Percentiles rank a stretch among this genome's conserved stretches.
phyloP scores from a whole-genome alignment of 106 monocot genomes.

The Dendrobium huoshanense region DNA sequence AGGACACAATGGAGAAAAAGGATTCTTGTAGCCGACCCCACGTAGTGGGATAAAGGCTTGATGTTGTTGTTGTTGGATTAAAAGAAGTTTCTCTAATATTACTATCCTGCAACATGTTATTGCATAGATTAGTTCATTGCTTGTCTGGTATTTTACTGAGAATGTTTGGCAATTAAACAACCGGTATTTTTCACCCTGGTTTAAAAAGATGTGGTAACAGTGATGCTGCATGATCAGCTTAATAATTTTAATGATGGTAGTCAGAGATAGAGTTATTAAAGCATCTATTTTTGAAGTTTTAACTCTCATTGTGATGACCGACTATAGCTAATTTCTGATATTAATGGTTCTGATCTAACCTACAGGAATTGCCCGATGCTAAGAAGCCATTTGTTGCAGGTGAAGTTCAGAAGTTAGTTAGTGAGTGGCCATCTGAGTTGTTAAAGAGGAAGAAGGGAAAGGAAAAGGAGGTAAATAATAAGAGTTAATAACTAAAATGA shows the following conservation, averaged over 20 bases:
- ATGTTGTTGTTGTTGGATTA: too few species aligned
- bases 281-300: background rate
- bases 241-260: background rate
- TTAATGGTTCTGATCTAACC: background rate
- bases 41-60: too few species aligned
- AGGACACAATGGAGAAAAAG: too few species aligned
- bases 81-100: background rate
- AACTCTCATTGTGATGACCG: background rate
- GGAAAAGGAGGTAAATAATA: background rate
- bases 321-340: background rate
- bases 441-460: background rate
- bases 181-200: too few species aligned
- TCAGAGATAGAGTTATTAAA: background rate
- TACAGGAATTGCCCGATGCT: conserved; percentile 6
- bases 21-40: too few species aligned
- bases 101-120: background rate
- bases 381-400: conserved; percentile 8
- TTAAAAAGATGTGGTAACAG: too few species aligned
- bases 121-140: background rate
- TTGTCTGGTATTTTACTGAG: background rate
- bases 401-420: conserved; percentile 4
- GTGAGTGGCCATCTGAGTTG: conserved; percentile 6
- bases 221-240: background rate
- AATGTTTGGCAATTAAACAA: too few species aligned
- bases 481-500: too few species aligned